Evolutionary conservation across 345 rosid species (phyloP).

Genomic region (Lepidium aucheri): DNA sequence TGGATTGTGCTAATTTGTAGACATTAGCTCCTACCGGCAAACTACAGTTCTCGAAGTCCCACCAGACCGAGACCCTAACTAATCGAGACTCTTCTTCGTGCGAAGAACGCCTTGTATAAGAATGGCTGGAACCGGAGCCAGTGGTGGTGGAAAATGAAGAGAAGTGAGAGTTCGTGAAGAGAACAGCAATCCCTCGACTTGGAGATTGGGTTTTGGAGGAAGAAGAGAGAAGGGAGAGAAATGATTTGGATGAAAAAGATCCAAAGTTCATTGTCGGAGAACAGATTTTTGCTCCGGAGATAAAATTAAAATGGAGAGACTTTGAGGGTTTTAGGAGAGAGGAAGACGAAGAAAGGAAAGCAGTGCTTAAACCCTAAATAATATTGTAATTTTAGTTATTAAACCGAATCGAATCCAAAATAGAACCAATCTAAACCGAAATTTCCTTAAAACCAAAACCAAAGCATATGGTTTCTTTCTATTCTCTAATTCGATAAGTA

Average conservation of each 20-base stretch:
- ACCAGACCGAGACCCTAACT: slow-evolving; percentile 87
- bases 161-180: slow-evolving; percentile 34
- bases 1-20: slow-evolving; percentile 41
- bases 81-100: slow-evolving; percentile 50
- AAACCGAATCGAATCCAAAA: neutral
- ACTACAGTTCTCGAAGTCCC: slow-evolving; percentile 84
- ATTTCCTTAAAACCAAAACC: neutral
- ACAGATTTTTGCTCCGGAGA: neutral
- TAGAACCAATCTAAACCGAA: neutral
- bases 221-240: slow-evolving; percentile 15
- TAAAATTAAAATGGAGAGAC: neutral
- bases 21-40: slow-evolving; percentile 55
- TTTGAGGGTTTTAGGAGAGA: slow-evolving; percentile 20
- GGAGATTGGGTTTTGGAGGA: slow-evolving; percentile 5
- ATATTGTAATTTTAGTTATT: neutral
- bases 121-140: slow-evolving; percentile 1
- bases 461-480: neutral
- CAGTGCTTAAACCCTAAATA: slow-evolving; percentile 22
- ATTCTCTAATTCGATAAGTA: neutral
- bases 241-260: slow-evolving; percentile 19
- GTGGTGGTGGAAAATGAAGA: slow-evolving; percentile 15
- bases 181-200: slow-evolving; percentile 19
- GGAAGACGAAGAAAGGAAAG: slow-evolving; percentile 5
- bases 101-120: slow-evolving; percentile 23
- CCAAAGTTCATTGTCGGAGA: slow-evolving; percentile 29